phyloP scores from a whole-genome alignment of 306 rosid genomes.

The Delonix regia region DNA sequence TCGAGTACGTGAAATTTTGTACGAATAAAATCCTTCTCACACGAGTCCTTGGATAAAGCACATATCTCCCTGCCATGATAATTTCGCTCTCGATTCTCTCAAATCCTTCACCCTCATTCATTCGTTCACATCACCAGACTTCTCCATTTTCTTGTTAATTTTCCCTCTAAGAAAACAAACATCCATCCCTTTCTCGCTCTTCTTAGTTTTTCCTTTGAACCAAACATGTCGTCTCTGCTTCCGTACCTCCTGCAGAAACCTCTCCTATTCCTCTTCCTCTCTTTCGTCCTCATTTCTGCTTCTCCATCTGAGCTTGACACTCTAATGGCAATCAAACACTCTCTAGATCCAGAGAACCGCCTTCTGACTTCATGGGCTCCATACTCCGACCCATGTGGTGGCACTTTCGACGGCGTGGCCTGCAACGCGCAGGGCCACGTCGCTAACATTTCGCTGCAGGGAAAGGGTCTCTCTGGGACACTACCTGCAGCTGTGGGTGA shows the following conservation, averaged over 20 bases:
- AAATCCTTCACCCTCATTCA: no score
- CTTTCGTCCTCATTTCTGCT: not conserved
- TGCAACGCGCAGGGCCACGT: not conserved
- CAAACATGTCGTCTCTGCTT: constrained; percentile 40
- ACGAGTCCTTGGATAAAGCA: no score
- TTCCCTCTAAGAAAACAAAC: not conserved
- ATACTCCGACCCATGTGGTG: not conserved
- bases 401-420: not conserved
- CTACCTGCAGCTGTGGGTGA: constrained; percentile 54
- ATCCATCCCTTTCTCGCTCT: not conserved
- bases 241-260: not conserved
- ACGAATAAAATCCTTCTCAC: no score
- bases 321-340: constrained; percentile 7
- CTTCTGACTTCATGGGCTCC: constrained; percentile 3
- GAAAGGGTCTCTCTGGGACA: not conserved
- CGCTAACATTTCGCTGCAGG: not conserved
- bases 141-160: not conserved
- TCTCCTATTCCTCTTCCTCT: not conserved
- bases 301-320: not conserved
- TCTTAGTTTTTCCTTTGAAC: constrained; percentile 20
- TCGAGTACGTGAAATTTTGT: no score
- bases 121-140: not conserved
- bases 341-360: not conserved
- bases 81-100: no score
- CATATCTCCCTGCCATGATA: no score